Percentiles rank a stretch among this genome's conserved stretches.
Conservation (phyloP, 202 grass and related monocot genomes). For the Panicum hallii region DNA sequence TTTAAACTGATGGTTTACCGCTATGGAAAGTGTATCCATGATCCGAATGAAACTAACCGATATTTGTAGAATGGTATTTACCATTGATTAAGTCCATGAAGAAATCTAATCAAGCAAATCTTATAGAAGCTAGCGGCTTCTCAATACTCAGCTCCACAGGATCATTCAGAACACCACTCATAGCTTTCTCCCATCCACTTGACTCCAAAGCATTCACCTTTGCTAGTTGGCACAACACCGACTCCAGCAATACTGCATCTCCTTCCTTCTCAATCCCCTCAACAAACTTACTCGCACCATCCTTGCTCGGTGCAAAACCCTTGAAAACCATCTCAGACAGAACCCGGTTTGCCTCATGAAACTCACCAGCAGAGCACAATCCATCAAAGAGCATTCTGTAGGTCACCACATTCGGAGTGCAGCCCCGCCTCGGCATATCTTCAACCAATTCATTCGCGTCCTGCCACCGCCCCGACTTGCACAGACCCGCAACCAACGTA, state of each 20-base stretch:
- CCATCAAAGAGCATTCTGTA: conserved; percentile 70
- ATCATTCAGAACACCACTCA: conserved; percentile 41
- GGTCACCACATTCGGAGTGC: conserved; percentile 64
- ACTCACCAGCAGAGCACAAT: conserved; percentile 58
- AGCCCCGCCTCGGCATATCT: conserved; percentile 74
- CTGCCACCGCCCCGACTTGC: conserved; percentile 57
- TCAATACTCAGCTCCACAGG: conserved; percentile 25
- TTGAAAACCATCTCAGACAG: conserved; percentile 72
- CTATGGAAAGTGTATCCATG: neutral
- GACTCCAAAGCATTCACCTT: conserved; percentile 52
- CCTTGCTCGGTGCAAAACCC: conserved; percentile 63
- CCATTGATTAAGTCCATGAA: neutral
- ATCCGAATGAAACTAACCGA: neutral
- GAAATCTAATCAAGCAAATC: conserved; percentile 25
- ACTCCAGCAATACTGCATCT: conserved; percentile 35
- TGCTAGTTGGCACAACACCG: conserved; percentile 43
- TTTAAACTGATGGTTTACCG: neutral
- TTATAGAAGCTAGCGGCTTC: conserved; percentile 48
- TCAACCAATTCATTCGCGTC: conserved; percentile 66
- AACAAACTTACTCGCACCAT: conserved; percentile 51
- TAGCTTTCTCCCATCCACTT: conserved; percentile 56
- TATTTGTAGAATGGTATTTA: neutral
- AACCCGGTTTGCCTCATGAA: conserved; percentile 49
- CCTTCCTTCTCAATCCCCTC: conserved; percentile 55
- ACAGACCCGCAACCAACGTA: conserved; percentile 57